Conservation (phyloP, 176 grass and related monocot species). For the Canna indica region DNA sequence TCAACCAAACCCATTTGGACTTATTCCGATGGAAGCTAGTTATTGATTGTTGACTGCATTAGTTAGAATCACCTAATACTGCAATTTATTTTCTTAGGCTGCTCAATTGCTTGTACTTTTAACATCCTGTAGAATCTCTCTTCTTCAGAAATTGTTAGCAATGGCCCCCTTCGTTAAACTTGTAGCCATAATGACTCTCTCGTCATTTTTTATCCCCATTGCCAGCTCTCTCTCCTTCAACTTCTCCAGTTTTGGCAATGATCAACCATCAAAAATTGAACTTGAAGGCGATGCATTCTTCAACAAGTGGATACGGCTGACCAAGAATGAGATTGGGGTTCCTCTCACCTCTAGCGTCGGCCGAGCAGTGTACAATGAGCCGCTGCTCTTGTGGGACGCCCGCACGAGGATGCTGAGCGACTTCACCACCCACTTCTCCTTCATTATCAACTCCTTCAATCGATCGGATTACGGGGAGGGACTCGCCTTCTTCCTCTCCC, state of each 20-base stretch:
- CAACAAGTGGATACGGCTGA: background rate
- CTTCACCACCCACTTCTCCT: slow-evolving; percentile 37
- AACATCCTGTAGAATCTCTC: background rate
- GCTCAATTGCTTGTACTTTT: no score
- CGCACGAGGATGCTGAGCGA: slow-evolving; percentile 30
- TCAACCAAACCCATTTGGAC: no score
- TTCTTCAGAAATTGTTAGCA: background rate
- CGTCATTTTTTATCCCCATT: slow-evolving; percentile 3
- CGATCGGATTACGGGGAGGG: slow-evolving; percentile 12
- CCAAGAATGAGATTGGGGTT: background rate
- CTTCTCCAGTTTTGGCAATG: slow-evolving; percentile 19
- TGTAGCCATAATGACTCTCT: background rate
- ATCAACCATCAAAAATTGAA: background rate
- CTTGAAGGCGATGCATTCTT: slow-evolving; percentile 20
- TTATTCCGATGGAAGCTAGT: no score
- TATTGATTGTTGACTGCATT: no score
- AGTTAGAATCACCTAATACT: no score
- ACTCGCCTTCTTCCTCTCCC: slow-evolving; percentile 55
- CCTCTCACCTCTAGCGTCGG: slow-evolving; percentile 16
- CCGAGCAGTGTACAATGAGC: background rate
- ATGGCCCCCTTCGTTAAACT: background rate
- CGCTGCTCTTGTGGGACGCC: slow-evolving; percentile 37
- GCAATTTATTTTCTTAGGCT: no score
- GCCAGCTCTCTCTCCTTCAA: slow-evolving; percentile 37
- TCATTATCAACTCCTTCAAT: slow-evolving; percentile 10